Evolutionary conservation across 768 basidiomycete species (phyloP), one percentile per base, ranked within the genome.

Genomic region (Russula brevipes): DNA sequence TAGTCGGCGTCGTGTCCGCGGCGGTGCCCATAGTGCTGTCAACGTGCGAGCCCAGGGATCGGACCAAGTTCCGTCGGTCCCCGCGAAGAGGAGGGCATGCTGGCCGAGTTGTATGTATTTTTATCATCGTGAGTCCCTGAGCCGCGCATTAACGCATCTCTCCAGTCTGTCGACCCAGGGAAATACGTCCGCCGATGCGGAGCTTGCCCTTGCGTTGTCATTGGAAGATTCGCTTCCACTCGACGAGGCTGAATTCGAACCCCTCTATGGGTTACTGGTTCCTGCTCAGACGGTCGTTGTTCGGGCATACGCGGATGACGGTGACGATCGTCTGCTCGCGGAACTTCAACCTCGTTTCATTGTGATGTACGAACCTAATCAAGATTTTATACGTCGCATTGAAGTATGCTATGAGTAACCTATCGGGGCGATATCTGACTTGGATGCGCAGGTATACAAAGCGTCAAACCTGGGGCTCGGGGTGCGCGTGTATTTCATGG

Each of bases 351-450:
- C 97, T 2, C 85, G 87, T 65, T 98, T 94, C 71, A 87, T 99
- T 57, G 85, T 98, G 52, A 92, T 98, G 89, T 94, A 89, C 67
- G 97, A 99, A 70, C 94, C 96, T 2, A 90, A 86, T 69, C 87
- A 93, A 72, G 90, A 96, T 57, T 99, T 98, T 69, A 84, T 98
- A 42, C 80, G 97, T 33, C 82, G 97, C 1, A 80, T 99, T 31
- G 95, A 99, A 81, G 95, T 92, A 57, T 59, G 82, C 3, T 17
- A 30, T 54, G 12, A 7, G 2, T 4, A 12, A 1, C 7, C 50
- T 10, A 42, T 38, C 19, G 16, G 30, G 7, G 53, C 50, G 12
- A 47, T 24, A 35, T 17, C 12, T n/a, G 41, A 53, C 30, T 19
- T 56, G 31, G 44, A n/a, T 54, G 33, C 5, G 38, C 33, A 94